Conservation (phyloP, 163 green algal genomes). For the Scenedesmus sp. region DNA sequence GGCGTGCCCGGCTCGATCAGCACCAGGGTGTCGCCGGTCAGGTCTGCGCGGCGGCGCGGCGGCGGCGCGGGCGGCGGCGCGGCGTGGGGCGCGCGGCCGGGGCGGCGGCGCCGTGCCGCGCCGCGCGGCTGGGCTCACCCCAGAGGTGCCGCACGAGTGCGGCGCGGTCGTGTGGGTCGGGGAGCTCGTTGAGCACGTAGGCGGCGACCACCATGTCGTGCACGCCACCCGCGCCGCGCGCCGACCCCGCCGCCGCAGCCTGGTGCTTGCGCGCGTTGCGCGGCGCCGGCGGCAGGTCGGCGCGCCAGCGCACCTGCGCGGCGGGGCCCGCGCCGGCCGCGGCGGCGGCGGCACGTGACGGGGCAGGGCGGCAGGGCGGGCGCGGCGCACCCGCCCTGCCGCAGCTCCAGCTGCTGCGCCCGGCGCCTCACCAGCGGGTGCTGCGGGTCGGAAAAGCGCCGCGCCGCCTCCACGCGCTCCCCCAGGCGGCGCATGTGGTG, state of each 20-base stretch:
- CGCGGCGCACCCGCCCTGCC: constrained; percentile 5
- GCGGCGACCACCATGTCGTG: constrained; percentile 66
- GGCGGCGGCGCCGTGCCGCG: background rate
- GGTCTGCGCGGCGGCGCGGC: constrained; percentile 14
- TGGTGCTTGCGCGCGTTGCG: background rate
- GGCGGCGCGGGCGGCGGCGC: background rate
- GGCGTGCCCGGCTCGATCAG: constrained; percentile 87
- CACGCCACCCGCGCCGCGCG: no score
- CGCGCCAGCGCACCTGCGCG: constrained; percentile 27
- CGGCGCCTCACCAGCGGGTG: background rate
- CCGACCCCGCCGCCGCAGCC: background rate
- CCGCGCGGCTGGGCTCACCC: constrained; percentile 19
- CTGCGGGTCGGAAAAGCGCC: background rate
- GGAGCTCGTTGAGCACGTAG: constrained; percentile 66
- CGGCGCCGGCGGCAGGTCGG: background rate
- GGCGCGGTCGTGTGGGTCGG: constrained; percentile 36
- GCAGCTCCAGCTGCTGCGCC: constrained; percentile 14
- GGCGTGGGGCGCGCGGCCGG: background rate
- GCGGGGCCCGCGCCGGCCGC: no score
- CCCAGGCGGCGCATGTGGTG: constrained; percentile 65
- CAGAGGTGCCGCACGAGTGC: constrained; percentile 48
- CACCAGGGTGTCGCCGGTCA: constrained; percentile 66
- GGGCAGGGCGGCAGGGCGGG: constrained; percentile 4
- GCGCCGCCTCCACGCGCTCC: constrained; percentile 25
- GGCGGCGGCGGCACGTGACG: no score